Percentiles rank a stretch among this genome's conserved stretches.
These are phyloP conservation scores for sunflower (Helianthus annuus) DNA, from an alignment of 129 eudicot species.

Conservation along the genomic window HanXRQr2.0-SUNRISE NC_035441.2:129584043-129584542, in stretches of 20 bases:
- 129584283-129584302: constrained; percentile 9
- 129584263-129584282: constrained; percentile 9
- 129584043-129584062: background rate
- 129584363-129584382: constrained; percentile 14
- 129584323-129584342: constrained; percentile 7
- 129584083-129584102: too few species aligned
- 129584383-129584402: constrained; percentile 16
- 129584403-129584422: constrained; percentile 16
- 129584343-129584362: background rate
- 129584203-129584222: background rate
- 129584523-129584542: background rate
- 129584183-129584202: background rate
- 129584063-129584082: background rate
- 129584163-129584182: background rate
- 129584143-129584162: background rate
- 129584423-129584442: constrained; percentile 7
- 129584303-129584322: constrained; percentile 13
- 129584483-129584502: constrained; percentile 10
- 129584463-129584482: constrained; percentile 10
- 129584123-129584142: background rate
- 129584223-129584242: constrained; percentile 4
- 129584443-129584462: constrained; percentile 5
- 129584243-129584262: constrained; percentile 7
- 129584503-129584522: constrained; percentile 7
- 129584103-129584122: constrained; percentile 3